phyloP scores from a whole-genome alignment of 306 rosid genomes.

The Citrullus mucosospermus region DNA sequence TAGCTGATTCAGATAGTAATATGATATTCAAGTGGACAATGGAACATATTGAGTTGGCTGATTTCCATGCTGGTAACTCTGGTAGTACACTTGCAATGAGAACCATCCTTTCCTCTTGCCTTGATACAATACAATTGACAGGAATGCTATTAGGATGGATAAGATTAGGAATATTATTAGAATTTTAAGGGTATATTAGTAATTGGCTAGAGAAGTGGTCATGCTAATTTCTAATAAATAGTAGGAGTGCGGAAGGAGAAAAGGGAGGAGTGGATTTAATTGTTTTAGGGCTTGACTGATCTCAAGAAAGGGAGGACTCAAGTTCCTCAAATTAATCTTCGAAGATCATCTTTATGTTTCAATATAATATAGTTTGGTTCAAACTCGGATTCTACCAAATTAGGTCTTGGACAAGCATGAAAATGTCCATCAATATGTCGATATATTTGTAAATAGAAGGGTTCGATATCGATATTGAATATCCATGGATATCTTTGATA shows the following conservation, averaged over 20 bases:
- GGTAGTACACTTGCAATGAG: constrained; percentile 55
- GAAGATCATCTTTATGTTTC: neutral
- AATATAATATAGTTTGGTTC: neutral
- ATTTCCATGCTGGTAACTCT: constrained; percentile 85
- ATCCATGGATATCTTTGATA: too few species aligned
- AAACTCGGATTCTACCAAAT: neutral
- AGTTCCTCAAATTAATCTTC: neutral
- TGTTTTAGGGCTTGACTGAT: neutral
- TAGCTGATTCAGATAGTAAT: constrained; percentile 66
- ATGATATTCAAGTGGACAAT: constrained; percentile 86
- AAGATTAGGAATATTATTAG: too few species aligned
- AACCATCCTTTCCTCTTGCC: neutral
- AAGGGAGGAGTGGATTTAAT: neutral
- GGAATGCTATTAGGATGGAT: neutral
- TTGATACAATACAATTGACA: neutral
- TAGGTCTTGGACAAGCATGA: neutral
- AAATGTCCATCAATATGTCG: too few species aligned
- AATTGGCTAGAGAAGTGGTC: neutral
- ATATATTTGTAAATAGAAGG: too few species aligned
- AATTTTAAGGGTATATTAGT: too few species aligned
- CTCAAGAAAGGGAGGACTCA: neutral
- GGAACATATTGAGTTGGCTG: constrained; percentile 94
- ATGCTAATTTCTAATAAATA: neutral
- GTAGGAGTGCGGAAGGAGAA: neutral
- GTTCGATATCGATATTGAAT: too few species aligned